These are phyloP conservation scores for Fusarium ambrosium DNA, from an alignment of 2,329 filamentous ascomycete species.

Conservation along the genomic window DNA sequence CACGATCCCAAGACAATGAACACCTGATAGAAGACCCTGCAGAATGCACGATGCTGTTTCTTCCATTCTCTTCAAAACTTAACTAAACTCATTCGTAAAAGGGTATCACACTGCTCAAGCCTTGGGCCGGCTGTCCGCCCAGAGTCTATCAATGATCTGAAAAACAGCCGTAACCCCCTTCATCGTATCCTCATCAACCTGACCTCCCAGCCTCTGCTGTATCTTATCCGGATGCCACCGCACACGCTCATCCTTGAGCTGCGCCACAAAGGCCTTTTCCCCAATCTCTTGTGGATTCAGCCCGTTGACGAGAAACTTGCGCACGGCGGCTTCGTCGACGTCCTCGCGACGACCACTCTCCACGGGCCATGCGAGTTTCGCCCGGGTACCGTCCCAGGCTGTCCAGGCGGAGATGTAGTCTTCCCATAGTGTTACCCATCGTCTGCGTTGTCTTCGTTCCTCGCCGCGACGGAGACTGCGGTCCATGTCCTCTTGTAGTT, in stretches of 20 bases:
- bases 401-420: slow-evolving; percentile 76
- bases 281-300: slow-evolving; percentile 59
- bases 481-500: slow-evolving; percentile 75
- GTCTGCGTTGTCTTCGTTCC: slow-evolving; percentile 68
- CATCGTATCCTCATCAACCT: slow-evolving; percentile 79
- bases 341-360: slow-evolving; percentile 68
- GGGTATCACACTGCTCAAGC: slow-evolving; percentile 30
- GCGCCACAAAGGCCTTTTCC: slow-evolving; percentile 60
- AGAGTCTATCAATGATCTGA: slow-evolving; percentile 87
- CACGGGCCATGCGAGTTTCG: slow-evolving; percentile 79
- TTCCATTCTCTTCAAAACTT: neutral
- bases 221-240: slow-evolving; percentile 99
- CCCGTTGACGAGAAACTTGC: slow-evolving; percentile 74
- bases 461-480: slow-evolving; percentile 76
- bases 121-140: slow-evolving; percentile 71
- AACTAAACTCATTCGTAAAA: neutral
- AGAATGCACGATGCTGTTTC: neutral
- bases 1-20: neutral
- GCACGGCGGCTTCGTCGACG: slow-evolving; percentile 71
- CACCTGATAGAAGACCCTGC: neutral
- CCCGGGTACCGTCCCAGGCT: slow-evolving; percentile 60
- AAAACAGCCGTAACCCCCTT: slow-evolving; percentile 89
- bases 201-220: slow-evolving; percentile 84
- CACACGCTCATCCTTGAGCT: slow-evolving; percentile 86
- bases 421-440: slow-evolving; percentile 73